phyloP scores from a whole-genome alignment of 208 protist species.

The Leishmania arabica region DNA sequence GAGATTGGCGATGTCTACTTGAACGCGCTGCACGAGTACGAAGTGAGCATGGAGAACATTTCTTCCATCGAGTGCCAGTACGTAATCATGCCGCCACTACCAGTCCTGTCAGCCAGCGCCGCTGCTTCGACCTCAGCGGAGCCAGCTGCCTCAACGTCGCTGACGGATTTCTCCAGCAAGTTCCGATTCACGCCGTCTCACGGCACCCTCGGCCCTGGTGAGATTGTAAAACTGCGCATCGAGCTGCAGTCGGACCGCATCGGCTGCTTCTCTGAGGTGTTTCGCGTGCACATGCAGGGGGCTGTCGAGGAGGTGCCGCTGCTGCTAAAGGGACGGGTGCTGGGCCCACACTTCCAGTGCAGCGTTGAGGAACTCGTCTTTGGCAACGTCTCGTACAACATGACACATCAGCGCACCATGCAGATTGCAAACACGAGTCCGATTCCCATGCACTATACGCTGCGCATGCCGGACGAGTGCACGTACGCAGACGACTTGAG shows the following conservation, averaged over 20 bases:
- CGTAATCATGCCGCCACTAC: conserved; percentile 59
- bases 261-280: conserved; percentile 90
- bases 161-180: conserved; percentile 29
- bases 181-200: conserved; percentile 85
- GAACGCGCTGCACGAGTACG: conserved; percentile 92
- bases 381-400: conserved; percentile 94
- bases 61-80: conserved; percentile 92
- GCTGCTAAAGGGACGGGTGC: conserved; percentile 87
- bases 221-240: conserved; percentile 66
- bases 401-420: conserved; percentile 72
- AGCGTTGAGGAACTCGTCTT: conserved; percentile 92
- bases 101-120: background rate
- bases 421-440: conserved; percentile 94
- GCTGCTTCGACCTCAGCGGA: background rate
- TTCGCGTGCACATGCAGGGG: conserved; percentile 88
- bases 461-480: conserved; percentile 77
- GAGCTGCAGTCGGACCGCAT: conserved; percentile 86
- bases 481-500: conserved; percentile 65
- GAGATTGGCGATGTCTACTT: conserved; percentile 96
- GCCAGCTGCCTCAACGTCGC: background rate
- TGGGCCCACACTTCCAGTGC: conserved; percentile 94
- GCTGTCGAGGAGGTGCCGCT: conserved; percentile 75
- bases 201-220: conserved; percentile 76
- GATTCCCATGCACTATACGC: conserved; percentile 91
- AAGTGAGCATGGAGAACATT: conserved; percentile 89